These are phyloP conservation scores for Sporothrix curviconia DNA, from an alignment of 2,329 filamentous ascomycete species.

Conservation along the genomic window DNA sequence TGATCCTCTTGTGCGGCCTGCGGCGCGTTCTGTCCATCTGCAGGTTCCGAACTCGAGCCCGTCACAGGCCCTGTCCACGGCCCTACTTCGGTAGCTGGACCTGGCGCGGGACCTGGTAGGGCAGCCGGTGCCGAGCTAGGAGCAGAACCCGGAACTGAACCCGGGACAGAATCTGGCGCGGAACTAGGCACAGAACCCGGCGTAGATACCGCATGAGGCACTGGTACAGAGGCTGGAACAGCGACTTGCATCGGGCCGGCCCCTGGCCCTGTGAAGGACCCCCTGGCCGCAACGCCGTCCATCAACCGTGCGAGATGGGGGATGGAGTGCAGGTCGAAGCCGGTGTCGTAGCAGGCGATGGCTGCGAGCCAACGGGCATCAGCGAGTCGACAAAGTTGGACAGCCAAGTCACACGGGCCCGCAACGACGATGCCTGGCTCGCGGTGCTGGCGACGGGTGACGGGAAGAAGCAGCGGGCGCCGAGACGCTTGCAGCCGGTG, in stretches of 20 bases:
- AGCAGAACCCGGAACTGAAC: too few relatives aligned
- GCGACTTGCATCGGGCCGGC: background rate
- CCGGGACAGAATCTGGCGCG: too few relatives aligned
- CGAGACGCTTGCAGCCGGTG: constrained; percentile 33
- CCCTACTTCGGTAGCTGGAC: too few relatives aligned
- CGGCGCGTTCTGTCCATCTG: too few relatives aligned
- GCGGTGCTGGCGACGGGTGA: constrained; percentile 26
- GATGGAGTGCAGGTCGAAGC: constrained; percentile 22
- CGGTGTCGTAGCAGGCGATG: constrained; percentile 33
- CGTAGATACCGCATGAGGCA: too few relatives aligned
- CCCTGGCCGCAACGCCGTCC: background rate
- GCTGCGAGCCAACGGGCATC: constrained; percentile 22
- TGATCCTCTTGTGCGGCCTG: background rate
- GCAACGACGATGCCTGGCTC: constrained; percentile 32
- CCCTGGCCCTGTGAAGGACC: background rate
- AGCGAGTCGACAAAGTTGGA: constrained; percentile 31
- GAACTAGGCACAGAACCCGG: too few relatives aligned
- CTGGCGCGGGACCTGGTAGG: background rate
- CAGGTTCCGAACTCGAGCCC: too few relatives aligned
- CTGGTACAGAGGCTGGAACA: background rate
- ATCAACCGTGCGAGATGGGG: background rate
- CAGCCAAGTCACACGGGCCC: constrained; percentile 35
- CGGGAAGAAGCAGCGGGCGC: constrained; percentile 33
- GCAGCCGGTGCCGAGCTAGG: too few relatives aligned
- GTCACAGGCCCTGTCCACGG: too few relatives aligned